phyloP scores from a whole-genome alignment of 768 basidiomycete species.

The Russula sp. region DNA sequence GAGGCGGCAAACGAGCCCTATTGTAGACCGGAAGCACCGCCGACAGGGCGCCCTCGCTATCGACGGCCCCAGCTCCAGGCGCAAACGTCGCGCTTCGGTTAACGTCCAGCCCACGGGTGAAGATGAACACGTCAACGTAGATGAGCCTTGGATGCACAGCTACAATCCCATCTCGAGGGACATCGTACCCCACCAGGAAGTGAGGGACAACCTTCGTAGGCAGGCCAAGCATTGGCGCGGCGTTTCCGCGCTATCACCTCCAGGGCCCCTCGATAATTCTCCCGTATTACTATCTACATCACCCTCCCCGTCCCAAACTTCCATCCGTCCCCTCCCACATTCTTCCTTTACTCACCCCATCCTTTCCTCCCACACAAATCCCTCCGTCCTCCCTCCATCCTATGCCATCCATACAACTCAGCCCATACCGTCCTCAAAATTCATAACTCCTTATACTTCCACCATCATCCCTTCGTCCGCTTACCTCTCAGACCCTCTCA shows the following conservation, averaged over 20 bases:
- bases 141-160: conserved; percentile 41
- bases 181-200: conserved; percentile 37
- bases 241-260: conserved; percentile 45
- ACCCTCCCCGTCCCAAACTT: conserved; percentile 27
- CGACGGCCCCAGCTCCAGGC: conserved; percentile 33
- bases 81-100: conserved; percentile 38
- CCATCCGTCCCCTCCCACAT: conserved; percentile 32
- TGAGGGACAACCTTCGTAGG: conserved; percentile 46
- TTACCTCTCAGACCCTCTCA: conserved; percentile 76
- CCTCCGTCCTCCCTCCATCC: conserved; percentile 46
- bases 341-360: conserved; percentile 32
- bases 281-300: conserved; percentile 32
- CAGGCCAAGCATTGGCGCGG: conserved; percentile 64
- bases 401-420: conserved; percentile 62
- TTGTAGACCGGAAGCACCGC: conserved; percentile 36
- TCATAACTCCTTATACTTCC: conserved; percentile 60
- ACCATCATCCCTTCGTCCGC: conserved; percentile 57
- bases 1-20: conserved; percentile 34
- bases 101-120: conserved; percentile 31
- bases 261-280: conserved; percentile 28
- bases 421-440: conserved; percentile 46
- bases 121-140: conserved; percentile 47
- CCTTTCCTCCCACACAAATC: conserved; percentile 35
- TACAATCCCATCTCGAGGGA: conserved; percentile 46
- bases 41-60: conserved; percentile 34